phyloP scores from a whole-genome alignment of 441 rosid genomes.

The Populus hybrid region DNA sequence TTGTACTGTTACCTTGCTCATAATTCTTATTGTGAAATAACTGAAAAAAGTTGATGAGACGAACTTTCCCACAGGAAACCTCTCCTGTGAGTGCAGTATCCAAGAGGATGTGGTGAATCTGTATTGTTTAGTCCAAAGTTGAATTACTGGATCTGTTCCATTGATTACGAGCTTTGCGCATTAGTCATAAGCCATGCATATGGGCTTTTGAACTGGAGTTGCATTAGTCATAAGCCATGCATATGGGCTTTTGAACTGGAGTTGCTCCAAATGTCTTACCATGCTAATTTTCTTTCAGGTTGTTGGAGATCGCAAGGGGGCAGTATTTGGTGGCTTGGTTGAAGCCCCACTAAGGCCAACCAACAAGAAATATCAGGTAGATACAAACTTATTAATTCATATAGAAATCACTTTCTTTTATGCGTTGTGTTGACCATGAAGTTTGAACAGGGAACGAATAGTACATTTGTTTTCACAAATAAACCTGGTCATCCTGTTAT shows the following conservation, averaged over 20 bases:
- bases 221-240: background rate
- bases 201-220: background rate
- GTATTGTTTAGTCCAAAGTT: background rate
- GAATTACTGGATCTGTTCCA: background rate
- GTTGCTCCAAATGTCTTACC: constrained; percentile 2
- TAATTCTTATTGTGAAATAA: background rate
- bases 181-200: background rate
- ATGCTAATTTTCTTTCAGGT: constrained; percentile 44
- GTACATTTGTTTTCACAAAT: constrained; percentile 83
- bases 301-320: constrained; percentile 87
- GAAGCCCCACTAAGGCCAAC: constrained; percentile 87
- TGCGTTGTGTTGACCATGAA: constrained; percentile 16
- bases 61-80: background rate
- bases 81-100: background rate
- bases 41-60: background rate
- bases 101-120: background rate
- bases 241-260: background rate
- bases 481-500: constrained; percentile 61
- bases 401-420: background rate
- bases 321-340: constrained; percentile 89
- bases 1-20: background rate
- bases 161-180: background rate
- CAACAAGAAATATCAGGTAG: constrained; percentile 81
- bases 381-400: constrained; percentile 9
- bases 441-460: constrained; percentile 74